Evolutionary conservation across 352 stramenopile genomes (phyloP).

Genomic region (Pythium apleroticum): DNA sequence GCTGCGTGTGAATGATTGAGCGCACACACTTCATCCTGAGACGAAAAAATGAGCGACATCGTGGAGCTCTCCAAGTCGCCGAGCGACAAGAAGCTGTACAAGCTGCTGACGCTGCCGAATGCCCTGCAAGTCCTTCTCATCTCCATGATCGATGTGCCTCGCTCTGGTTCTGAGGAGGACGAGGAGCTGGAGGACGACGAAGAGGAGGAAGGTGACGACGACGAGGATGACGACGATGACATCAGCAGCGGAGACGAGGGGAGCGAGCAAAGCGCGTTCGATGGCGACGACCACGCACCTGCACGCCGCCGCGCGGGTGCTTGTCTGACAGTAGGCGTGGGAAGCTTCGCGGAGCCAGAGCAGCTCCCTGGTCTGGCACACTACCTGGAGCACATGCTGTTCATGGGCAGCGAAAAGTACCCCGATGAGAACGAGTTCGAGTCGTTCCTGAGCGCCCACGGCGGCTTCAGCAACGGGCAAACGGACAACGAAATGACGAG

Average conservation of each 20-base stretch:
- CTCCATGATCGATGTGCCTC: slow-evolving; percentile 20
- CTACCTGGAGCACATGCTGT: slow-evolving; percentile 96
- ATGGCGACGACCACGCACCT: slow-evolving; percentile 19
- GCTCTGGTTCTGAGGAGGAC: slow-evolving; percentile 12
- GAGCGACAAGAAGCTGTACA: slow-evolving; percentile 57
- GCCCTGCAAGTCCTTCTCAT: slow-evolving; percentile 37
- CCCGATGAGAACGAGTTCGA: slow-evolving; percentile 89
- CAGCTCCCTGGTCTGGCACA: slow-evolving; percentile 78
- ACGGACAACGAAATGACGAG: slow-evolving; percentile 84
- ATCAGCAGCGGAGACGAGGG: slow-evolving; percentile 22
- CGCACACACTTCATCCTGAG: too few species aligned
- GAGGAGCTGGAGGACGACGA: slow-evolving; percentile 13
- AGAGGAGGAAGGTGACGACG: slow-evolving; percentile 22
- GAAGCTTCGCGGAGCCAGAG: slow-evolving; percentile 36
- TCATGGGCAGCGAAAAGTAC: slow-evolving; percentile 91
- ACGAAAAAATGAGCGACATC: slow-evolving; percentile 24
- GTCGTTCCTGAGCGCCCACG: slow-evolving; percentile 61
- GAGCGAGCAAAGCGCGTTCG: slow-evolving; percentile 35
- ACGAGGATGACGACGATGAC: slow-evolving; percentile 30
- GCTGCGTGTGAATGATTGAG: too few species aligned
- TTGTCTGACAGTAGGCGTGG: slow-evolving; percentile 40
- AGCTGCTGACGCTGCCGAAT: slow-evolving; percentile 50
- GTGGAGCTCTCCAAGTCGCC: slow-evolving; percentile 38
- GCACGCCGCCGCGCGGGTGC: slow-evolving; percentile 25
- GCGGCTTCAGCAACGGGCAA: slow-evolving; percentile 79